Conservation (phyloP, 495 filamentous ascomycete genomes). For the Annulohypoxylon stygium region DNA sequence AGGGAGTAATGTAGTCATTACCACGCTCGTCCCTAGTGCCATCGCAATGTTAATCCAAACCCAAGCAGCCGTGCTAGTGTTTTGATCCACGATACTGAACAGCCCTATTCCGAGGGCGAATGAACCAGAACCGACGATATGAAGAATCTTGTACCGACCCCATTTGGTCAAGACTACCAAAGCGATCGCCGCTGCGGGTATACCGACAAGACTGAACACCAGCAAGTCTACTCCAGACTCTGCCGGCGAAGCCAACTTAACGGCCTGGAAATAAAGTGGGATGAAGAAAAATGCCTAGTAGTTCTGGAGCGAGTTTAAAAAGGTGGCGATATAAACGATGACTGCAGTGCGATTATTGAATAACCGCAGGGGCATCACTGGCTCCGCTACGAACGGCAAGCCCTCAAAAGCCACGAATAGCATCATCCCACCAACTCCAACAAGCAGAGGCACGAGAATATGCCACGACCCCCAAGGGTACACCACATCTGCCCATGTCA, state of each 20-base stretch:
- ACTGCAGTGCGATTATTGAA: conserved; percentile 50
- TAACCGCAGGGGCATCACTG: conserved; percentile 49
- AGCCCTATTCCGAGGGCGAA: conserved; percentile 59
- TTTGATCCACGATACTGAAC: conserved; percentile 53
- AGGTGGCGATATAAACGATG: conserved; percentile 43
- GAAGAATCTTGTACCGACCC: conserved; percentile 63
- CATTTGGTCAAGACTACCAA: conserved; percentile 55
- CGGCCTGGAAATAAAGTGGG: conserved; percentile 64
- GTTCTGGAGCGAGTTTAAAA: conserved; percentile 41
- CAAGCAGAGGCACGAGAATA: conserved; percentile 49
- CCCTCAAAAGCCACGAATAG: conserved; percentile 46
- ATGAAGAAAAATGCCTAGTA: conserved; percentile 62
- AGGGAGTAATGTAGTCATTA: conserved; percentile 53
- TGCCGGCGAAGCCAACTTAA: conserved; percentile 48
- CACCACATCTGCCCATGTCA: conserved; percentile 43
- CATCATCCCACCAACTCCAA: conserved; percentile 44
- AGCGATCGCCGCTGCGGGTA: conserved; percentile 52
- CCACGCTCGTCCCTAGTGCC: conserved; percentile 52
- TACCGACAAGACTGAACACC: conserved; percentile 50
- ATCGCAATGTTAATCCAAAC: conserved; percentile 47
- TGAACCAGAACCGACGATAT: conserved; percentile 55
- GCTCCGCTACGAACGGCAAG: conserved; percentile 37
- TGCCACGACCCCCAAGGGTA: conserved; percentile 51
- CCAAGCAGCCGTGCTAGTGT: conserved; percentile 52
- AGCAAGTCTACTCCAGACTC: conserved; percentile 58